Evolutionary conservation across 352 stramenopile genomes (phyloP).

Genomic region (Thalassiosira livingstoniorum): DNA sequence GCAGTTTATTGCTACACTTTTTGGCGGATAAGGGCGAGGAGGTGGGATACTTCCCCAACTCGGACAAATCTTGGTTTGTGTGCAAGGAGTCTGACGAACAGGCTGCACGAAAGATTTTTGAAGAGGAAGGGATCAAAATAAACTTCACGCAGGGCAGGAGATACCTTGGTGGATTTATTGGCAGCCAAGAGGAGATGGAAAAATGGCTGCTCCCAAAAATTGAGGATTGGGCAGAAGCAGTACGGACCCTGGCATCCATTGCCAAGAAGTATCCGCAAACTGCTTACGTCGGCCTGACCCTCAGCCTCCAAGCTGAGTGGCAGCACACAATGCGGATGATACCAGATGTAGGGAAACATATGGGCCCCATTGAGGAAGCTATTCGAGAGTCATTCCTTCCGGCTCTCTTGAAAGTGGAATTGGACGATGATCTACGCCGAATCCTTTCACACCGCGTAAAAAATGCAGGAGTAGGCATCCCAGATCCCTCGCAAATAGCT

Average conservation of each 20-base stretch:
- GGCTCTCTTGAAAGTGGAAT: slow-evolving; percentile 7
- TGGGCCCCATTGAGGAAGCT: slow-evolving; percentile 38
- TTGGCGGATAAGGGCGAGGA: slow-evolving; percentile 10
- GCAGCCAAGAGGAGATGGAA: slow-evolving; percentile 3
- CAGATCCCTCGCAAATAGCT: slow-evolving; percentile 29
- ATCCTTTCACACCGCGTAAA: slow-evolving; percentile 30
- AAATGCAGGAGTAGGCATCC: slow-evolving; percentile 28
- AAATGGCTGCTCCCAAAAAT: slow-evolving; percentile 26
- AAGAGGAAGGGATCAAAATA: slow-evolving; percentile 3
- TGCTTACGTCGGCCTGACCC: slow-evolving; percentile 49
- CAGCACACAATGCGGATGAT: slow-evolving; percentile 39
- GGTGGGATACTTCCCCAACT: slow-evolving; percentile 23
- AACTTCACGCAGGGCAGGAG: slow-evolving; percentile 19
- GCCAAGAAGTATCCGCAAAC: slow-evolving; percentile 45
- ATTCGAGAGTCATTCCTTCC: slow-evolving; percentile 32
- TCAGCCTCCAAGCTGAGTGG: slow-evolving; percentile 57
- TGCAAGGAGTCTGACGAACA: slow-evolving; percentile 24
- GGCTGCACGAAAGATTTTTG: not conserved
- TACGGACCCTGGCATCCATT: slow-evolving; percentile 6
- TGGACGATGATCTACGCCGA: slow-evolving; percentile 6
- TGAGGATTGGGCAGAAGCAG: slow-evolving; percentile 13
- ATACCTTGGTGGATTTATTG: slow-evolving; percentile 45
- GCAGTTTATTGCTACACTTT: not conserved
- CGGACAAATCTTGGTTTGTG: not conserved
- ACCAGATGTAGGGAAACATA: slow-evolving; percentile 14